Percentiles rank a stretch among this genome's conserved stretches.
These are phyloP conservation scores for Cyberlindnera americana DNA, from an alignment of 805 yeast species.

Conservation along the genomic window DNA sequence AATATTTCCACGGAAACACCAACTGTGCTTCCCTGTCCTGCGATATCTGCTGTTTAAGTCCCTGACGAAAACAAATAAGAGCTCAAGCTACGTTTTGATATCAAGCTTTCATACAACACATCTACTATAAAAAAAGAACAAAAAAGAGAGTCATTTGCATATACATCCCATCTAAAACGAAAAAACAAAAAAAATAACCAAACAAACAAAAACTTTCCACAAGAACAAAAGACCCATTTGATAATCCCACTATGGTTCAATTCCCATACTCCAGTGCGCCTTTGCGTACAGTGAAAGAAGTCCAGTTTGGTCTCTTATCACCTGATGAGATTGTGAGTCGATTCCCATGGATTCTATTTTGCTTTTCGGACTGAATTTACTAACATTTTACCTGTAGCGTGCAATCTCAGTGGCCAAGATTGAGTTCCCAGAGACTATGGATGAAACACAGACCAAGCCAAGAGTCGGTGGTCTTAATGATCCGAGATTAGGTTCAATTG, in stretches of 20 bases:
- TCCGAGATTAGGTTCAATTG: slow-evolving; percentile 95
- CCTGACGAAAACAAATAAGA: too few species aligned
- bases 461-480: slow-evolving; percentile 96
- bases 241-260: slow-evolving; percentile 34
- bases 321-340: slow-evolving; percentile 81
- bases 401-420: slow-evolving; percentile 97
- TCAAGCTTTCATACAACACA: slow-evolving; percentile 3
- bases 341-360: not conserved
- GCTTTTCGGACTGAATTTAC: not conserved
- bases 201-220: slow-evolving; percentile 4
- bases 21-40: not conserved
- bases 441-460: slow-evolving; percentile 90
- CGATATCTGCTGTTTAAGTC: not conserved
- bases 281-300: slow-evolving; percentile 94
- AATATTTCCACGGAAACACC: not conserved
- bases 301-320: slow-evolving; percentile 95
- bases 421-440: slow-evolving; percentile 99
- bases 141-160: slow-evolving; percentile 6
- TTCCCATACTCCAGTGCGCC: slow-evolving; percentile 99
- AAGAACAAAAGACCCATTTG: not conserved
- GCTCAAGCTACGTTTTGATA: too few species aligned
- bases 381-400: slow-evolving; percentile 41
- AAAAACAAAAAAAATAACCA: too few species aligned
- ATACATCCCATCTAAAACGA: too few species aligned
- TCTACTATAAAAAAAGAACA: slow-evolving; percentile 4